These are phyloP conservation scores for Pseudogymnoascus sp. DNA, from an alignment of 2,329 filamentous ascomycete species.

Conservation along the genomic window DNA sequence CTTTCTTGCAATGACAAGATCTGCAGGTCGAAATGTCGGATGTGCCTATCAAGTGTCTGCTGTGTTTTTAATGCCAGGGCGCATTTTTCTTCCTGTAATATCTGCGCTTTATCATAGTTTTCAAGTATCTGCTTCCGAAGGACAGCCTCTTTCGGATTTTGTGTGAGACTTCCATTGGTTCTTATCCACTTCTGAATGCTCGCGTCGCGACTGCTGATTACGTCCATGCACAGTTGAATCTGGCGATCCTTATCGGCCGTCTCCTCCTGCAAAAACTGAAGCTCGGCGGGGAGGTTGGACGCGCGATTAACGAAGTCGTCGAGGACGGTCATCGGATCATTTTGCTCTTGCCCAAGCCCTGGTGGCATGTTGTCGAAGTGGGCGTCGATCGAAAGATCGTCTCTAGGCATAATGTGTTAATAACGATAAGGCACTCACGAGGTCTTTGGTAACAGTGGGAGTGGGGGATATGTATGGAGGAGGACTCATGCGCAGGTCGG, in stretches of 20 bases:
- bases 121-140: constrained; percentile 60
- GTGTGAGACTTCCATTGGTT: constrained; percentile 63
- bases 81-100: constrained; percentile 69
- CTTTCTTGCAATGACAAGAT: constrained; percentile 56
- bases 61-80: constrained; percentile 59
- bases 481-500: not conserved
- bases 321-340: constrained; percentile 62
- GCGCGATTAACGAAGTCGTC: constrained; percentile 72
- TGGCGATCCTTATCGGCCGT: constrained; percentile 71
- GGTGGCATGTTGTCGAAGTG: constrained; percentile 20
- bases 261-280: constrained; percentile 77
- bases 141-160: constrained; percentile 68
- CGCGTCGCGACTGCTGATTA: constrained; percentile 64
- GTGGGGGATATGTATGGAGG: not conserved
- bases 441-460: not conserved
- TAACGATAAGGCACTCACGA: constrained; percentile 20
- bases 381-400: constrained; percentile 65
- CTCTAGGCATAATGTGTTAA: constrained; percentile 65
- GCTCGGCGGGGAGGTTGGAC: constrained; percentile 74
- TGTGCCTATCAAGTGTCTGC: constrained; percentile 54
- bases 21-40: constrained; percentile 54
- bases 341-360: constrained; percentile 54
- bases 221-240: constrained; percentile 60
- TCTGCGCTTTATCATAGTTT: constrained; percentile 61
- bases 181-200: constrained; percentile 79